Base-by-base conservation (phyloP, 2,329 filamentous ascomycete genomes). In the Colletotrichum somersetense region DNA sequence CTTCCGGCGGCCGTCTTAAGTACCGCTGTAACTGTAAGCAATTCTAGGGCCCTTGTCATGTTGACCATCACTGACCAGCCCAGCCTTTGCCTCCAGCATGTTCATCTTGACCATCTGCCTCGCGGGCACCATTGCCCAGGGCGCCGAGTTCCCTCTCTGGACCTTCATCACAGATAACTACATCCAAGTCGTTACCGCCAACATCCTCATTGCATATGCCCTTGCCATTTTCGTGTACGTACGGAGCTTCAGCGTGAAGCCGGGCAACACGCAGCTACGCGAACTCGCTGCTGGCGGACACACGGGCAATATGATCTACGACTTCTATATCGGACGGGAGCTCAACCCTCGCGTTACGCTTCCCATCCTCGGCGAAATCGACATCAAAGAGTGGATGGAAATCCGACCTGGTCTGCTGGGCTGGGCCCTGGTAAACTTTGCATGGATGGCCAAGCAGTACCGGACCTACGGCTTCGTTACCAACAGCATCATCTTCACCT, bases 301-400 rank as follows among this genome's bases (percentile, higher is more conserved):
- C 78, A 91, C 90, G 1, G 95, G 95, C 70, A 98, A 97, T 81
- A 84, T 94, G 74, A 83, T 98, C 48, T 98, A 98, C 81, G 96
- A 98, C 82, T 98, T 94, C 91, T 98, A 74, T 83, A 98, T 98
- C 75, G 96, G 96, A 26, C 93, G 96, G 38, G 96, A 98, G 82
- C 90, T 98, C 73, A 98, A 98, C 83, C 96, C 96, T 3, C 93
- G 95, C 61, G 82, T 97, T 72, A 89, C 87, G 0, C 84, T 97
- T 33, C 95, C 95, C 2, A 81, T 97, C 61, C 87, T 97, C 74
- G 94, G 94, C 71, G 92, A 94, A 76, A 87, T 98, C 62, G 96
- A 98, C 79, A 92, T 98, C 82, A 98, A 98, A 83, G 87, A 91
- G 72, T 98, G 92, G 81, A 93, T 93, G 81, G 96, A 98, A 83